Evolutionary conservation across 1,284 basidiomycete species (phyloP).

Genomic region (Moniliella sp.): DNA sequence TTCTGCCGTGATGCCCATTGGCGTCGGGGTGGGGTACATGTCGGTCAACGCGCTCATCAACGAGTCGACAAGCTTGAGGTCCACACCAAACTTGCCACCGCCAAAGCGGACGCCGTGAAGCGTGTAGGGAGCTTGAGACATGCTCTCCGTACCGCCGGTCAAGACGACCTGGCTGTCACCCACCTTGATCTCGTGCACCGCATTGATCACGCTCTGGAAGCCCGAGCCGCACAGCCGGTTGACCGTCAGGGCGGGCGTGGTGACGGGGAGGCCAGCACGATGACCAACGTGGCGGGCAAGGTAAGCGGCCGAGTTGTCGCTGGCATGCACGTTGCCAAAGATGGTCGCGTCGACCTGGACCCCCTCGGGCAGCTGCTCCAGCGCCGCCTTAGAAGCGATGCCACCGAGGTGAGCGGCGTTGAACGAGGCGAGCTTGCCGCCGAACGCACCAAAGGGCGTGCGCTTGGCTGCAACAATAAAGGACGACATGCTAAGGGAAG

Average conservation of each 20-base stretch:
- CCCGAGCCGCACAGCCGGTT: constrained; percentile 82
- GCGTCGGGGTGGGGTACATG: constrained; percentile 38
- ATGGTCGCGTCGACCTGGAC: constrained; percentile 36
- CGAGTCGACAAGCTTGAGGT: constrained; percentile 42
- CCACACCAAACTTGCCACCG: constrained; percentile 37
- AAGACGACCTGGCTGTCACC: constrained; percentile 69
- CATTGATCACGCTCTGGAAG: constrained; percentile 79
- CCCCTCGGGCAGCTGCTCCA: constrained; percentile 36
- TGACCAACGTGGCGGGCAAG: constrained; percentile 87
- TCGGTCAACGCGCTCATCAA: constrained; percentile 40
- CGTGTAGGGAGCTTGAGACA: constrained; percentile 63
- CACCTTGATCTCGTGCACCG: constrained; percentile 64
- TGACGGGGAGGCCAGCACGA: constrained; percentile 46
- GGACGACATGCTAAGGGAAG: not conserved
- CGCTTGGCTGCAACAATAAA: constrained; percentile 27
- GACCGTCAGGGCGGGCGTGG: constrained; percentile 40
- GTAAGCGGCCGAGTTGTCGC: constrained; percentile 51
- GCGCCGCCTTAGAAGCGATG: constrained; percentile 39
- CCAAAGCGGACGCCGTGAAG: constrained; percentile 34
- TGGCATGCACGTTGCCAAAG: constrained; percentile 26
- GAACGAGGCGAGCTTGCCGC: constrained; percentile 35
- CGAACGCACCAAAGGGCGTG: constrained; percentile 42
- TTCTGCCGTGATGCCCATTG: constrained; percentile 56
- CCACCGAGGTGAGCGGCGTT: constrained; percentile 37
- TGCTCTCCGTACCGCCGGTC: constrained; percentile 90